Base-by-base conservation (phyloP, 2,329 filamentous ascomycete species). In the Tolypocladium inflatum region DNA sequence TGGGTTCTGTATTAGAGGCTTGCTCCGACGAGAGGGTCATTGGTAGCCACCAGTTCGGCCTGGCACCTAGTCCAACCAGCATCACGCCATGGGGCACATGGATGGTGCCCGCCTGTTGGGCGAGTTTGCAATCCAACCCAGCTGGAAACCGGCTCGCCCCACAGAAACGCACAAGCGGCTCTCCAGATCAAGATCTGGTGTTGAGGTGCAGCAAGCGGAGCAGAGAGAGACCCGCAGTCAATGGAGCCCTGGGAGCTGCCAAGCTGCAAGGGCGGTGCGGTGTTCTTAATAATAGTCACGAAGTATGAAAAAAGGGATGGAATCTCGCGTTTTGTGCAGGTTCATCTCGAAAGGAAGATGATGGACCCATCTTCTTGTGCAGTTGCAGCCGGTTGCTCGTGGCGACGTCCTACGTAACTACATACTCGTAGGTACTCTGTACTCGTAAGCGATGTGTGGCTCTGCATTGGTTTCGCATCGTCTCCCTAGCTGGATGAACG, bases 61-160 rank as follows among this genome's bases (percentile, higher is more conserved):
- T 6, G 26, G 26, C n/a, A n/a, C n/a, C n/a, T 30, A 30, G 37
- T 38, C 37, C 37, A 38, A 17, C 37, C 35, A 23, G 61, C 56
- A 63, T 64, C 62, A 61, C 63, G 58, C 59, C 63, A 59, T 64
- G 51, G 57, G 63, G 61, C 60, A 61, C 64, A 54, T 67, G 64
- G 66, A 66, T 66, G 66, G 62, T 64, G 67, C 64, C 65, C 61
- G 42, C 21, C 21, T 45, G 21, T 35, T 51, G 48, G 48, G 17
- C 26, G 26, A 4, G 13, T 17, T 51, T 19, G 26, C 48, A n/a
- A 35, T 33, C 15, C 15, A 51, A 51, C 13, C 8, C 26, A 50
- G 39, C 39, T 19, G 45, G 10, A 50, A 50, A 50, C 23, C 23
- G 2, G 17, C 17, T 33, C 26, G 48, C 48, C 48, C 48, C 48